Evolutionary conservation across 2,329 filamentous ascomycete genomes (phyloP), one percentile per base, ranked within the genome.

Genomic region (Aspergillus novoparasiticus): DNA sequence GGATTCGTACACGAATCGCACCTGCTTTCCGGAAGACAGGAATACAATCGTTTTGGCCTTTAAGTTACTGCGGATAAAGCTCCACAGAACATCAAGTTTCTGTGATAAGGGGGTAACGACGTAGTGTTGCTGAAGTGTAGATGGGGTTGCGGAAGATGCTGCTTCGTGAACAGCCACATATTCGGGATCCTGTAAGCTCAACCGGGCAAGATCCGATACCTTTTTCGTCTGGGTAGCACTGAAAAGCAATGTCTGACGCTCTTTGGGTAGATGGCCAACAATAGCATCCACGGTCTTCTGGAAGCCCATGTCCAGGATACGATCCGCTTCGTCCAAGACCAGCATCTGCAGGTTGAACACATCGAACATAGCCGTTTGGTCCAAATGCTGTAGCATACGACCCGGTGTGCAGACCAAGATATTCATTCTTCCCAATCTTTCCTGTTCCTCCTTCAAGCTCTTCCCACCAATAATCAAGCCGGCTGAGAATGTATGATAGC

Each of bases 241-340:
- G 82, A 98, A 99, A 11, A 99, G 87, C 74, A 99, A 84, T 0
- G 95, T 99, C 79, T 99, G 95, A 65, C 95, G 85, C 32, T 90
- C 83, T 71, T 88, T 89, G 1, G 95, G 95, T 1, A 99, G 83
- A 75, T 98, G 96, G 65, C 96, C 93, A 32, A 99, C 81, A 57
- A 99, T 91, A 0, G 95, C 95, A 78, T 99, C 95, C 4, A 99
- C 89, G 1, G 92, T 92, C 6, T 85, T 83, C 78, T 96, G 90
- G 76, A 99, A 99, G 6, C 95, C 95, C 93, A 98, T 95, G 74
- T 99, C 95, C 85, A 99, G 89, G 73, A 97, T 97, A 45, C 95
- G 88, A 77, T 99, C 95, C 3, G 95, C 95, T 78, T 99, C 95
- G 72, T 99, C 95, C 61, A 99, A 83, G 0, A 99, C 94, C 57